Evolutionary conservation across 2,329 filamentous ascomycete genomes (phyloP).

Genomic region (Waltergamsia citrina): DNA sequence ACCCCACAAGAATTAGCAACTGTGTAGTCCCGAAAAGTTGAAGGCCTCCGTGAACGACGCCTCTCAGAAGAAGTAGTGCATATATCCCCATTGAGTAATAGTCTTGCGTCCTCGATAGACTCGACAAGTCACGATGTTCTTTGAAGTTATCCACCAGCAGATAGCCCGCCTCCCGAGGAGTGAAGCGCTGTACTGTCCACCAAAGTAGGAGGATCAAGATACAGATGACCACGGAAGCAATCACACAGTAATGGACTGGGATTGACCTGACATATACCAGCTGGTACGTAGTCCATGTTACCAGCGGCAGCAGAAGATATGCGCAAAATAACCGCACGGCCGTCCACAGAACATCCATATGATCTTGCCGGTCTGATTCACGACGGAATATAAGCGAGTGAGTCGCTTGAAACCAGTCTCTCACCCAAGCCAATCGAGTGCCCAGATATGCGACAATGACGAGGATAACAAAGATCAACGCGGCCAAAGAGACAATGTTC

Average conservation of each 20-base stretch:
- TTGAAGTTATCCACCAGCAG: constrained; percentile 40
- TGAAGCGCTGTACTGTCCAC: constrained; percentile 16
- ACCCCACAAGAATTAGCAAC: constrained; percentile 57
- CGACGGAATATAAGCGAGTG: constrained; percentile 26
- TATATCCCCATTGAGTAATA: constrained; percentile 56
- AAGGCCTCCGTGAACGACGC: constrained; percentile 58
- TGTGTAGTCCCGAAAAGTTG: constrained; percentile 49
- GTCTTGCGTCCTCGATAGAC: constrained; percentile 35
- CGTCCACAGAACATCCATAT: constrained; percentile 24
- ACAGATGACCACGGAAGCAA: constrained; percentile 9
- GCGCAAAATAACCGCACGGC: constrained; percentile 63
- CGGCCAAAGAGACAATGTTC: constrained; percentile 56
- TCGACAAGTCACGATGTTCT: constrained; percentile 50
- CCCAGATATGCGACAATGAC: constrained; percentile 42
- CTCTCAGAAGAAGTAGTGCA: constrained; percentile 53
- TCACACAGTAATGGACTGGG: constrained; percentile 23
- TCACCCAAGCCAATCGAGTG: constrained; percentile 25
- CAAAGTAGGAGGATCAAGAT: constrained; percentile 13
- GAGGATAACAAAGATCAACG: constrained; percentile 46
- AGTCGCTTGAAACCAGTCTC: constrained; percentile 33
- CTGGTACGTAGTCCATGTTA: constrained; percentile 66
- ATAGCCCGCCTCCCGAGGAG: constrained; percentile 16
- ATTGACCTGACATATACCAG: constrained; percentile 23
- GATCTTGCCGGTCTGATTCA: background rate
- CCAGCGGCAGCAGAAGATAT: constrained; percentile 64